A percentile compares a stretch with the other conserved stretches of the same genome.
phyloP scores from a whole-genome alignment of 2,329 filamentous ascomycete species.

The Pseudogymnoascus sp. region DNA sequence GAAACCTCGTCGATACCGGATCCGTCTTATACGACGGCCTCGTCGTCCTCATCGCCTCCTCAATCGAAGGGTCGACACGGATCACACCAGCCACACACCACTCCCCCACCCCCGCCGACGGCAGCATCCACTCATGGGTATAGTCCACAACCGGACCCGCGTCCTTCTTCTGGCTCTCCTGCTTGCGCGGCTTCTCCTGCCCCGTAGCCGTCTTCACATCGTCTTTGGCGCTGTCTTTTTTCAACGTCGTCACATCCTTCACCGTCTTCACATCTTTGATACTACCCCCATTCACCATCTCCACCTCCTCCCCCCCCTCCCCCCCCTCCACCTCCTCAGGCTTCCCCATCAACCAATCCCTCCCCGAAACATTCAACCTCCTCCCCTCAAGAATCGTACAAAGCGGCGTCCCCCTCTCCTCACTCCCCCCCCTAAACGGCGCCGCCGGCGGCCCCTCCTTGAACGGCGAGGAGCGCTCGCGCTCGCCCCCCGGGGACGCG shows the following conservation, averaged over 20 bases:
- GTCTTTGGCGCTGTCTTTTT: no score
- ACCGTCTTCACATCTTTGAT: no score
- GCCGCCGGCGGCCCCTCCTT: no score
- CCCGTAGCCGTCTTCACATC: background rate
- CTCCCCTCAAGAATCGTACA: background rate
- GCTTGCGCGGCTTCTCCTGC: background rate
- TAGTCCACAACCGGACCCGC: no score
- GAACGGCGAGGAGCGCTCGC: no score
- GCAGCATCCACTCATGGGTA: background rate
- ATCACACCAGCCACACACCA: background rate
- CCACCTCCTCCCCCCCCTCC: no score
- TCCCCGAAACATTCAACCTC: background rate
- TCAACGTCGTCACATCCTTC: no score
- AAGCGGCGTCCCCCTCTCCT: background rate
- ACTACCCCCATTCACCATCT: no score
- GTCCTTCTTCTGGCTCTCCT: no score
- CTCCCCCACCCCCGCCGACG: background rate
- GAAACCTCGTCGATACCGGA: no score
- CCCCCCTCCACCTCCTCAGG: background rate
- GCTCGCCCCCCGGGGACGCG: no score
- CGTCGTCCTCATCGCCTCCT: background rate
- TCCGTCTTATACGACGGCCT: background rate
- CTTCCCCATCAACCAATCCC: background rate
- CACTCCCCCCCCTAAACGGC: no score
- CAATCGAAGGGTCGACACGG: background rate